Evolutionary conservation across 768 basidiomycete genomes (phyloP), one percentile per base, ranked within the genome.

Genomic region (Roridomyces roridus): DNA sequence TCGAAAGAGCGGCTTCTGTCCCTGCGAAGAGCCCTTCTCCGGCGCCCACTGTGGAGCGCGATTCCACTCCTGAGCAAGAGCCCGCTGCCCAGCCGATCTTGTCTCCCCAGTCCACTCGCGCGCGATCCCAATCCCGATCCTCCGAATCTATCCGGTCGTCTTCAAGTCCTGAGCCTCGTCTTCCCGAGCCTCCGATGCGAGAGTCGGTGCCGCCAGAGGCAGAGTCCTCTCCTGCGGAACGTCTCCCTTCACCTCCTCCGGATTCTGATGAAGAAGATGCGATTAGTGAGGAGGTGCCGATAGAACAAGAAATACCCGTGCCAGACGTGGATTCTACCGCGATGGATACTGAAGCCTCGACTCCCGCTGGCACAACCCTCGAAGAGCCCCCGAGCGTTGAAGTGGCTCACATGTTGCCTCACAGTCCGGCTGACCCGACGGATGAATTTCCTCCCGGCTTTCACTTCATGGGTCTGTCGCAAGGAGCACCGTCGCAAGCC

Each of bases 371-470:
- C 23, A 44, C 26, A 8, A 28, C 10, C 15, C 26, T 28, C 11
- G 43, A 49, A 12, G 57, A 25, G 18, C 35, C 41, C 6, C 17
- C 46, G 26, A 28, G 34, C 28, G 57, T 53, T 28, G 46, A 53
- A 40, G 46, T 49, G 25, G 51, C 52, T 9, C 57, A 63, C 52
- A 43, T 63, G 12, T 6, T 63, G 12, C 57, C 61, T 12, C 49
- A 59, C 35, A 58, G 52, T 36, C 52, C 53, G 31, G 35, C 53
- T 20, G 61, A 63, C 15, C 44, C 55, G 3, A 39, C 28, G 21
- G 61, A 63, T 9, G 61, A 63, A 21, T 58, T 59, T 34, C 61
- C 61, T 29, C 61, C 61, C 5, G 61, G 61, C 44, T 63, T 63
- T 18, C 57, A 63, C 24, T 63, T 59, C 53, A 55, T 63, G 29